Percentiles rank a stretch among this genome's conserved stretches.
These are phyloP conservation scores for Gastroboletus turbinatus DNA, from an alignment of 1,284 basidiomycete genomes.

Conservation along the genomic window DNA sequence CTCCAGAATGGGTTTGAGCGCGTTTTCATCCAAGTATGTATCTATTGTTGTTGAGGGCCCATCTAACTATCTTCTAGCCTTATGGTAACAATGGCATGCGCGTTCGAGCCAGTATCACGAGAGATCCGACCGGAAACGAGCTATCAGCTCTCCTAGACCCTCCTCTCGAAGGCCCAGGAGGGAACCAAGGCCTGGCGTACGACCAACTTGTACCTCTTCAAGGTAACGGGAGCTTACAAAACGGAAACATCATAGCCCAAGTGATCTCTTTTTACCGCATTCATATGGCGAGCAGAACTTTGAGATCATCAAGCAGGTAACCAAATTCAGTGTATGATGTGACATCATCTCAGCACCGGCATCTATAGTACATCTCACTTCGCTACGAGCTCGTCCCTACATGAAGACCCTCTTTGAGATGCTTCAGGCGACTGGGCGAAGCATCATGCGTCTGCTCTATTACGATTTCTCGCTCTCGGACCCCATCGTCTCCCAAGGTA, in stretches of 20 bases:
- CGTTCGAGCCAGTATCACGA: not conserved
- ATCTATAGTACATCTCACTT: slow-evolving; percentile 37
- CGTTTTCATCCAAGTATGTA: slow-evolving; percentile 16
- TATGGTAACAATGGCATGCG: not conserved
- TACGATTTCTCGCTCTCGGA: slow-evolving; percentile 37
- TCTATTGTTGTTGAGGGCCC: not conserved
- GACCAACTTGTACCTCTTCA: slow-evolving; percentile 35
- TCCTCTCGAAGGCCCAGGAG: not conserved
- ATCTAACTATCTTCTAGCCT: not conserved
- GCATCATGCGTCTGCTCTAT: slow-evolving; percentile 39
- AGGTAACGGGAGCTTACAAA: too few relatives aligned
- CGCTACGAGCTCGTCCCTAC: slow-evolving; percentile 42
- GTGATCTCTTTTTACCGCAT: too few relatives aligned
- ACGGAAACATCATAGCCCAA: too few relatives aligned
- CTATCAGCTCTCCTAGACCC: not conserved
- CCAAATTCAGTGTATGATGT: not conserved
- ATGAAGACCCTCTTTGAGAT: slow-evolving; percentile 17
- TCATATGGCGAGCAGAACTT: slow-evolving; percentile 37
- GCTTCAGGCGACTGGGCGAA: slow-evolving; percentile 22
- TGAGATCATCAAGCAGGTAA: slow-evolving; percentile 36
- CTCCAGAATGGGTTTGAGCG: slow-evolving; percentile 41
- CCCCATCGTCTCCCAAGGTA: slow-evolving; percentile 25
- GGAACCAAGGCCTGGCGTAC: not conserved
- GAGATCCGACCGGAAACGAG: not conserved
- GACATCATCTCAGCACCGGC: not conserved